Base-by-base conservation (phyloP, 75 land plant genomes). In the Pinus taeda region DNA sequence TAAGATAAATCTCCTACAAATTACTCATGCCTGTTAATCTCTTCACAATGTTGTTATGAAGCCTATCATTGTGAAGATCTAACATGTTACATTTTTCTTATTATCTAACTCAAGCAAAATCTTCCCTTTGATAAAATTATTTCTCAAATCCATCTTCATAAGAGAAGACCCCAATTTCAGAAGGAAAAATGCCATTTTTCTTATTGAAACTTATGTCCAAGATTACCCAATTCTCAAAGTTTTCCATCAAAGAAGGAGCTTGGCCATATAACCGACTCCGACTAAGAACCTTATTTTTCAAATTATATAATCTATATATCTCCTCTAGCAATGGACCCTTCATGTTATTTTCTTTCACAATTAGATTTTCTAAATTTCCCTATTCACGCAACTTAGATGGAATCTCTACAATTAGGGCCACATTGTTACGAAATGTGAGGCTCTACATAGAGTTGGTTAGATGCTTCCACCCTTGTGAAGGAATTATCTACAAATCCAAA, bases 371-470 rank as follows among this genome's bases (percentile, higher is more conserved):
- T 4, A 58, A 58, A 5, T 58, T 58, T 20, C 8, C 4, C 60
- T 24, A 59, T 75, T 71, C 80, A 71, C 2, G 13, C 8, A 72
- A 39, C 22, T 18, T 20, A n/a, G 53, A 18, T 9, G 45, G 74
- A 15, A 72, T 21, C 15, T 17, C 65, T 42, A 22, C 17, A 20
- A 66, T 33, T 0, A 66, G 37, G 4, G 36, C 36, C 70, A 15
- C 76, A 55, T 88, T 88, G 13, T 79, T 81, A 61, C 85, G 71
- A 67, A 88, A 81, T 61, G 83, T 87, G 15, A 88, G 60, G 4
- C 83, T 71, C 61, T 83, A 80, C 58, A 88, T 72, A 55, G 64
- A 81, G 20, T 36, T 30, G 4, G 79, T 57, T 1, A 85, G 73
- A 29, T 74, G 71, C 30, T 77, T 74, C 90, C 90, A 88, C 65